Base-by-base conservation (phyloP, 257 asterid genomes). In the Lithospermum erythrorhizon region DNA sequence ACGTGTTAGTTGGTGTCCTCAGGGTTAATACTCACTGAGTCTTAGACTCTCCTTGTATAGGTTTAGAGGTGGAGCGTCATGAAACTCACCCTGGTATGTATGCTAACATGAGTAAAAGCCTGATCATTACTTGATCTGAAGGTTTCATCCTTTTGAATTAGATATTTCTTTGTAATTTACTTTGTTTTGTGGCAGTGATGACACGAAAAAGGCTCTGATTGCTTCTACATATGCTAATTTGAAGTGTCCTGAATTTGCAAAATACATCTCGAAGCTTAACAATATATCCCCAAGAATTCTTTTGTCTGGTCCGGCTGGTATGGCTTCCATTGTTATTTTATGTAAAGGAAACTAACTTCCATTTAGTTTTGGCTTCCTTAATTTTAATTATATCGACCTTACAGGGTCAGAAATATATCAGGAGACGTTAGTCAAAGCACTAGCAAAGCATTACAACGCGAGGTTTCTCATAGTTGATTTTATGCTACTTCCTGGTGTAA, bases 331-430 rank as follows among this genome's bases (percentile, higher is more conserved):
- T 48, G n/a, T 56, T 17, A 45, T 61, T 53, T 32, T 61, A 51
- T 37, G 30, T 57, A 13, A 30, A 4, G 0, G 37, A 30, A 30
- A 30, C 6, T 55, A 49, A 54, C 23, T 3, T 16, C 23, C 32
- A 35, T 37, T 47, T 15, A 63, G 16, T 62, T 59, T 63, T 70
- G 21, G 63, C 27, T 52, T 54, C 19, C 11, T 13, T 37, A 23
- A n/a, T 65, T 48, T 37, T 52, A 67, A 15, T 35, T 58, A 49
- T 37, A 24, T 32, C 10, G 22, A 52, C 59, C 57, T 68, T 64
- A 49, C 59, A 87, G 97, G 97, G 56, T 90, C 97, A 2, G 97
- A 90, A 68, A 90, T 90, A 70, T 90, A 87, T 65, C 95, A 86
- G 79, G 95, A 86, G 74, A 82, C 78, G 52, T 73, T 89, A 69